These are phyloP conservation scores for Euphorbia pulcherrima DNA, from an alignment of 345 rosid genomes.

Conservation along the genomic window DNA sequence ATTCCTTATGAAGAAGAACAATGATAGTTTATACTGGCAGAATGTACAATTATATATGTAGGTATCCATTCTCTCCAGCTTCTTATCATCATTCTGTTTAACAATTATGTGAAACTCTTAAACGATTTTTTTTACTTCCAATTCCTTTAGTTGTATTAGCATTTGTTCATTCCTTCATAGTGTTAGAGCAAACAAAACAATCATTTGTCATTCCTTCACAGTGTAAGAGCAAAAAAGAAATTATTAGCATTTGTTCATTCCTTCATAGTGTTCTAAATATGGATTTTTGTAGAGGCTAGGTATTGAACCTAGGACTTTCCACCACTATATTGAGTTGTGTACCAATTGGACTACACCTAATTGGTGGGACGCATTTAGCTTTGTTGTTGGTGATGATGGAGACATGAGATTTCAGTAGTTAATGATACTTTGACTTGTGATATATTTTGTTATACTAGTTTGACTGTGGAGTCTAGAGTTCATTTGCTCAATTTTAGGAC, in stretches of 20 bases:
- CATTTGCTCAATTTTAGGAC: not conserved
- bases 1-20: conserved; percentile 91
- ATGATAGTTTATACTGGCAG: conserved; percentile 92
- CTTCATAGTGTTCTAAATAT: too few relatives aligned
- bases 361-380: not conserved
- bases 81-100: not conserved
- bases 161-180: not conserved
- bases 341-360: too few relatives aligned
- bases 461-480: not conserved
- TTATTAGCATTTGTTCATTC: too few relatives aligned
- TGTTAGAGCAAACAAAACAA: not conserved
- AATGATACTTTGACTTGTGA: not conserved
- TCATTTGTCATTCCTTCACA: not conserved
- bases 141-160: not conserved
- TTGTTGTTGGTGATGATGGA: not conserved
- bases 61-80: conserved; percentile 44
- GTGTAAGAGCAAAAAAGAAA: too few relatives aligned
- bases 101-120: not conserved
- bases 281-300: too few relatives aligned
- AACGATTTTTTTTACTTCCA: not conserved
- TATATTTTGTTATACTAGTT: not conserved
- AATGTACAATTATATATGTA: conserved; percentile 89
- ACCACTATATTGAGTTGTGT: too few relatives aligned
- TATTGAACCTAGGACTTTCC: too few relatives aligned
- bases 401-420: not conserved